A percentile compares a stretch with the other conserved stretches of the same genome.
Conservation (phyloP, 805 yeast genomes). For the Lipomyces yamanashiensis region DNA sequence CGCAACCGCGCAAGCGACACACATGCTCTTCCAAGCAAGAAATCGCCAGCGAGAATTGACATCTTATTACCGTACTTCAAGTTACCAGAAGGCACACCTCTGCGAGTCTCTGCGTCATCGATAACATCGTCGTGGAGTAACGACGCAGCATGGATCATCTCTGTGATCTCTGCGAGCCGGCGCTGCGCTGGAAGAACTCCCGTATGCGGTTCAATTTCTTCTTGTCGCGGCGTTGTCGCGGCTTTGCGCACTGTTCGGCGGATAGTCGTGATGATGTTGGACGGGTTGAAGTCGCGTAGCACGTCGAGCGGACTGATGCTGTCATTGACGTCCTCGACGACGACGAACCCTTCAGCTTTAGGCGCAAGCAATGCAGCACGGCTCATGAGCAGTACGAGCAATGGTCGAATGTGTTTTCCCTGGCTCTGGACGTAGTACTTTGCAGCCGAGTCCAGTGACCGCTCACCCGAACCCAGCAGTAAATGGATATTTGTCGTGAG, state of each 20-base stretch:
- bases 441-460: conserved; percentile 88
- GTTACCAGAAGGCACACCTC: conserved; percentile 91
- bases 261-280: conserved; percentile 45
- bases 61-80: conserved; percentile 93
- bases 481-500: conserved; percentile 85
- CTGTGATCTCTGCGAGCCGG: conserved; percentile 94
- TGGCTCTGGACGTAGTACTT: conserved; percentile 94
- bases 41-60: conserved; percentile 98
- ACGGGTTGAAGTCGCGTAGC: conserved; percentile 86
- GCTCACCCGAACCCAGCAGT: conserved; percentile 91
- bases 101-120: conserved; percentile 80
- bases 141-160: conserved; percentile 97
- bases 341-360: conserved; percentile 39
- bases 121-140: conserved; percentile 96
- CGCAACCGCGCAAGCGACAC: conserved; percentile 91
- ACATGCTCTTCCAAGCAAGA: conserved; percentile 91
- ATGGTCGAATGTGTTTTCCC: conserved; percentile 93
- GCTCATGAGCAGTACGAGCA: conserved; percentile 80
- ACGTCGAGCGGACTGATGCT: conserved; percentile 78
- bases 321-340: conserved; percentile 43
- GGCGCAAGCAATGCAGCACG: conserved; percentile 64
- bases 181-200: conserved; percentile 91
- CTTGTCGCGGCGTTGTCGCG: conserved; percentile 8
- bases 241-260: conserved; percentile 38
- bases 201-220: conserved; percentile 37